Evolutionary conservation across 306 rosid species (phyloP).

Genomic region (Spatholobus suberectus): DNA sequence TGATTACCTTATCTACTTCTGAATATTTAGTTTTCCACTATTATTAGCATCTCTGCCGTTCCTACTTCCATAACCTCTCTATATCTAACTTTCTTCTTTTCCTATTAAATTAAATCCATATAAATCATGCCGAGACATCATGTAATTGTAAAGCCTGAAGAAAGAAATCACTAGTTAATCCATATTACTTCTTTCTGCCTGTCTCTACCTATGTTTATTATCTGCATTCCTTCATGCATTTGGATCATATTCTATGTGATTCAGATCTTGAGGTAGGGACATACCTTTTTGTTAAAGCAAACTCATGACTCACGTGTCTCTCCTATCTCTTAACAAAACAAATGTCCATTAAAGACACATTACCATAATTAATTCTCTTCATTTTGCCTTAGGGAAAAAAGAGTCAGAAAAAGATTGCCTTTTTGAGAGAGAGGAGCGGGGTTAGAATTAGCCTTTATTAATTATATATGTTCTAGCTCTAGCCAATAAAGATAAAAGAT

Average conservation of each 20-base stretch:
- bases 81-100: background rate
- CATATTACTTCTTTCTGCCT: background rate
- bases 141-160: background rate
- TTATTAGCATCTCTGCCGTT: background rate
- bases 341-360: background rate
- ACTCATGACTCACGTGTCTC: constrained; percentile 48
- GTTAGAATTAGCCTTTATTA: background rate
- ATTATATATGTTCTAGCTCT: background rate
- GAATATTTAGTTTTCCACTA: background rate
- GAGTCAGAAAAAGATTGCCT: background rate
- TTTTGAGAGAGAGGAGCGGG: constrained; percentile 6
- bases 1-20: background rate
- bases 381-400: background rate
- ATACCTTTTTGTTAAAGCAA: constrained; percentile 36
- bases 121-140: background rate
- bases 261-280: constrained; percentile 1
- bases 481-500: background rate
- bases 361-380: background rate
- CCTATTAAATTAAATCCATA: background rate
- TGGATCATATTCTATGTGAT: background rate
- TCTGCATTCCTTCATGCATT: background rate
- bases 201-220: background rate
- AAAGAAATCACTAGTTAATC: background rate
- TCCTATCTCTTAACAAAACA: constrained; percentile 30
- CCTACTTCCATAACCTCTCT: background rate